A percentile compares a stretch with the other conserved stretches of the same genome.
These are phyloP conservation scores for Penicillium occitanis DNA, from an alignment of 2,329 filamentous ascomycete species.

Conservation along the genomic window DNA sequence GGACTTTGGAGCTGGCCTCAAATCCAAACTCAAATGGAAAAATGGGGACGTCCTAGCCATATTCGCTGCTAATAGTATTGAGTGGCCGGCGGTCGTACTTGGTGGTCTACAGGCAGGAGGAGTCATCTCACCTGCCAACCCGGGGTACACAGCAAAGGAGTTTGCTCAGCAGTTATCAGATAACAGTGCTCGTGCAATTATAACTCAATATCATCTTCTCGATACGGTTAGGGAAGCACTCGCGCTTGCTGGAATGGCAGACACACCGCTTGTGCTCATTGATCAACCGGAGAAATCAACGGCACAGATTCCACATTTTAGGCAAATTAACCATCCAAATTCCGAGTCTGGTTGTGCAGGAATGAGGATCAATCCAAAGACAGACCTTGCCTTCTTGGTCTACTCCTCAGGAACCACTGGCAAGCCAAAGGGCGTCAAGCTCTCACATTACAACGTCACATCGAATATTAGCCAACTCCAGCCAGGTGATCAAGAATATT, in stretches of 20 bases:
- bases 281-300: constrained; percentile 26
- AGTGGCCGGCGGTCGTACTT: constrained; percentile 30
- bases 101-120: constrained; percentile 46
- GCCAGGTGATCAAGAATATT: constrained; percentile 32
- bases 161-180: constrained; percentile 35
- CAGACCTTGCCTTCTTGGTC: constrained; percentile 42
- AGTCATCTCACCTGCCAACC: constrained; percentile 43
- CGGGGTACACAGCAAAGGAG: constrained; percentile 41
- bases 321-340: constrained; percentile 34
- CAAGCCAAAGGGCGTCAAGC: constrained; percentile 55
- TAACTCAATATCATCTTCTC: constrained; percentile 42
- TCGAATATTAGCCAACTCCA: constrained; percentile 41
- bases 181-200: constrained; percentile 37
- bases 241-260: constrained; percentile 30
- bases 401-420: constrained; percentile 49
- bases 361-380: background rate
- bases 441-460: constrained; percentile 55
- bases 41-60: background rate
- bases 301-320: constrained; percentile 31
- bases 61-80: background rate
- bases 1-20: background rate
- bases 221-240: constrained; percentile 36
- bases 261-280: constrained; percentile 26
- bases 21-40: background rate
- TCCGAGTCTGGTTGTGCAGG: constrained; percentile 20